Base-by-base conservation (phyloP, 371 early-diverging fungal genomes). In the Umbelopsis sp. region DNA sequence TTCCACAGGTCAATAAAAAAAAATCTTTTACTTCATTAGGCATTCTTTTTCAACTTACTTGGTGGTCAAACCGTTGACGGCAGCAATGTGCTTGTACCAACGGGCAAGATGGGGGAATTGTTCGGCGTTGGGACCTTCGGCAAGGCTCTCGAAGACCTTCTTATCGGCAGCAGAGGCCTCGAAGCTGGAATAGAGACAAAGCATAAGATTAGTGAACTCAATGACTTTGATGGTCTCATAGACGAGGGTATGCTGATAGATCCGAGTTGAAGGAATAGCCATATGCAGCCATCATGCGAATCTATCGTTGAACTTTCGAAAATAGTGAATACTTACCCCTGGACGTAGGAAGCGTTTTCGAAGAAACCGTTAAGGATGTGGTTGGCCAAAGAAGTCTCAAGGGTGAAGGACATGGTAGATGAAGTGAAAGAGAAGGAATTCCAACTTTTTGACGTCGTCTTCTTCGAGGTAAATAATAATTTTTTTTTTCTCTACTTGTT, bases 61-160 rank as follows among this genome's bases (percentile, higher is more conserved):
- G 80, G 84, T 69, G 74, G 76, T 76, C 73, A 80, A 80, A 67
- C 78, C 84, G 72, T 87, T 76, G 82, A 84, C 87, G 65, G 87
- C 84, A 74, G 91, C 87, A 75, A 97, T 92, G 92, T 97, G 96
- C 78, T 86, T 86, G 91, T 93, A 96, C 97, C 97, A 97, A 84
- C 97, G 92, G 77, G 94, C 91, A 75, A 92, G 91, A 79, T 97
- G 93, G 75, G 95, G 95, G 87, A 83, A 93, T 63, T 86, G 86
- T 71, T 77, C 78, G 74, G 92, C 90, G 70, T 87, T 83, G 76
- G 95, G 94, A 75, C 85, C 87, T 72, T 93, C 94, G 65, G 89
- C 73, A 73, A 96, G 77, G 46, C 91, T 91, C 73, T 90, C 88
- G 82, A 94, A 95, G 80, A 97, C 92, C 71, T 89, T 87, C 71